Conservation (phyloP, 164 flowering plant species). For the Magnolia sinica region DNA sequence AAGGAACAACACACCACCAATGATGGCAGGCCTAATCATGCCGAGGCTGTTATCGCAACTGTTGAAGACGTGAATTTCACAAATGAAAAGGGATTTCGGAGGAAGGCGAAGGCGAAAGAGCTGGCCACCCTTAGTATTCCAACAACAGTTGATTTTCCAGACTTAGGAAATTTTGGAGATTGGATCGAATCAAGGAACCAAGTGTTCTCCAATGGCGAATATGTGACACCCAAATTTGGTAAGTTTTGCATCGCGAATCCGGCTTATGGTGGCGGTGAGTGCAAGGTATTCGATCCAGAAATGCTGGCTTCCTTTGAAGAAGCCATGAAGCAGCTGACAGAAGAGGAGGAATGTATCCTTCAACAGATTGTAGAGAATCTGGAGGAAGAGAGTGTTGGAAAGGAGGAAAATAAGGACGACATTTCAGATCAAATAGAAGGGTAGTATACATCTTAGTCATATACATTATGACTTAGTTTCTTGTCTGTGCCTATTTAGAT, state of each 20-base stretch:
- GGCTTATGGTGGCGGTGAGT: slow-evolving; percentile 7
- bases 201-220: slow-evolving; percentile 18
- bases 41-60: neutral
- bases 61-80: neutral
- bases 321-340: slow-evolving; percentile 32
- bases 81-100: slow-evolving; percentile 21
- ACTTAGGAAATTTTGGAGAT: slow-evolving; percentile 6
- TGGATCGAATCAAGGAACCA: slow-evolving; percentile 13
- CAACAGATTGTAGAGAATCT: slow-evolving; percentile 14
- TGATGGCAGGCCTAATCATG: neutral
- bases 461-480: too few species aligned
- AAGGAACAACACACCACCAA: neutral
- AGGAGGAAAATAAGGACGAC: too few species aligned
- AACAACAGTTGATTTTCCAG: slow-evolving; percentile 23
- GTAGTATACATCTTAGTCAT: too few species aligned
- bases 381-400: neutral
- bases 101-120: slow-evolving; percentile 28
- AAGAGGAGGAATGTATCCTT: slow-evolving; percentile 29
- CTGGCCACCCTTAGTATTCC: slow-evolving; percentile 29
- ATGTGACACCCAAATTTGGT: slow-evolving; percentile 40
- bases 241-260: slow-evolving; percentile 8
- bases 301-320: slow-evolving; percentile 38
- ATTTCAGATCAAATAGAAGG: too few species aligned
- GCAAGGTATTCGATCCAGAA: slow-evolving; percentile 27
- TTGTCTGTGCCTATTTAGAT: too few species aligned